Base-by-base conservation (phyloP, 345 rosid species). In the Salix dunnii region DNA sequence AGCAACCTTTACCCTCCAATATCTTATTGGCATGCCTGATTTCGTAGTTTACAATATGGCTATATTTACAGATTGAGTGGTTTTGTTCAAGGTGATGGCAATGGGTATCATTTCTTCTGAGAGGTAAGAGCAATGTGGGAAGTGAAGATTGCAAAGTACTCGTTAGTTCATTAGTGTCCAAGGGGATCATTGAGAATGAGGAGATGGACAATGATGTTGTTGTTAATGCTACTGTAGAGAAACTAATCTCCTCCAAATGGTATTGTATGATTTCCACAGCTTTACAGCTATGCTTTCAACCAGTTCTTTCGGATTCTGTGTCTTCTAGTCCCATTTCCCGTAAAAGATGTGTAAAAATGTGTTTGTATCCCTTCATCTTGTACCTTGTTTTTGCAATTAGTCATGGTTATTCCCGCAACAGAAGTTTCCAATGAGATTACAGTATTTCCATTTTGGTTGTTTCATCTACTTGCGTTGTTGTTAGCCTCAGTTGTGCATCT, bases 71-170 rank as follows among this genome's bases (percentile, higher is more conserved):
- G 60, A 20, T n/a, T 38, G 3, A 38, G 40, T 60, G 6, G 76
- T 65, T 66, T 12, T 40, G n/a, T 53, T 75, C 60, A 82, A 93
- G 97, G 92, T 74, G 85, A 87, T 84, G 96, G 92, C 38, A 72
- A 68, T 0, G 93, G 96, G 5, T 33, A 75, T 91, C 90, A 5
- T 95, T 86, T 87, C 82, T 85, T 38, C 74, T 95, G 77, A 88
- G 70, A 81, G 80, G 80, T 74, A 80, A 78, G 67, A 75, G 67
- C 42, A 53, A 74, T 60, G 71, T 80, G 9, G 77, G 65, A 64
- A 79, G 79, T 71, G 67, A 84, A 62, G 71, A 81, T 72, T 60
- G 91, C 96, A 20, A 89, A 87, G 81, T 89, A 88, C 78, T 85
- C 96, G n/a, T 78, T 80, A 74, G 84, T 86, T 31, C 87, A 82